Percentiles rank a stretch among this genome's conserved stretches.
Conservation (phyloP, 306 rosid genomes). For the Fagus crenata region DNA sequence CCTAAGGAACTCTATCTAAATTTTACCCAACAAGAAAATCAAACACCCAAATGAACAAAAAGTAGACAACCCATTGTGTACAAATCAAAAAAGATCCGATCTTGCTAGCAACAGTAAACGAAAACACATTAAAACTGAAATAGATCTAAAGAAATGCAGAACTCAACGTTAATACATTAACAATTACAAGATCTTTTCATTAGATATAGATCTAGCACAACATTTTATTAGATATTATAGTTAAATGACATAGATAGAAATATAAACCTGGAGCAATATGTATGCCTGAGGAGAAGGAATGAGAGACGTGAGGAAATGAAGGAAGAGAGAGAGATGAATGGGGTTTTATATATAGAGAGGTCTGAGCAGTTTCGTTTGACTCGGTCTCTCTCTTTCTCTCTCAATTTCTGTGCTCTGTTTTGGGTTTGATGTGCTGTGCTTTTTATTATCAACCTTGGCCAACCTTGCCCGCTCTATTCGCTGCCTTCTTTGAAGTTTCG, state of each 20-base stretch:
- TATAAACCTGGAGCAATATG: conserved; percentile 11
- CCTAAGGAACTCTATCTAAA: too few relatives aligned
- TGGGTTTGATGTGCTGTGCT: too few relatives aligned
- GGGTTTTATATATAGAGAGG: too few relatives aligned
- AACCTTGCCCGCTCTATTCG: too few relatives aligned
- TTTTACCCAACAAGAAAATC: not conserved
- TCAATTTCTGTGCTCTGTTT: too few relatives aligned
- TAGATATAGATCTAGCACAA: too few relatives aligned
- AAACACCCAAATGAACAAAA: not conserved
- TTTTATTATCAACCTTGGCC: too few relatives aligned
- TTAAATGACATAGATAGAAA: not conserved
- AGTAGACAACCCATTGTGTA: not conserved
- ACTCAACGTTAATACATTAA: not conserved
- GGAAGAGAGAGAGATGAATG: conserved; percentile 23
- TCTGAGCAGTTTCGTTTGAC: conserved; percentile 9
- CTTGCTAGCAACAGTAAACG: not conserved
- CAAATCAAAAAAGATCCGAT: not conserved
- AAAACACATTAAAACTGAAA: not conserved
- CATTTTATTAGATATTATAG: too few relatives aligned
- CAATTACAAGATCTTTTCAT: too few relatives aligned
- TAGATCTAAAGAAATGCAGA: not conserved
- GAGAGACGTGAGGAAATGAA: conserved; percentile 19
- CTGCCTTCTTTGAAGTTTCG: not conserved
- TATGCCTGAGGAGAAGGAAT: conserved; percentile 10
- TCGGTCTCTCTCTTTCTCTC: conserved; percentile 9